These are phyloP conservation scores for Pleurotus cornucopiae DNA, from an alignment of 768 basidiomycete genomes.

Conservation along the genomic window DNA sequence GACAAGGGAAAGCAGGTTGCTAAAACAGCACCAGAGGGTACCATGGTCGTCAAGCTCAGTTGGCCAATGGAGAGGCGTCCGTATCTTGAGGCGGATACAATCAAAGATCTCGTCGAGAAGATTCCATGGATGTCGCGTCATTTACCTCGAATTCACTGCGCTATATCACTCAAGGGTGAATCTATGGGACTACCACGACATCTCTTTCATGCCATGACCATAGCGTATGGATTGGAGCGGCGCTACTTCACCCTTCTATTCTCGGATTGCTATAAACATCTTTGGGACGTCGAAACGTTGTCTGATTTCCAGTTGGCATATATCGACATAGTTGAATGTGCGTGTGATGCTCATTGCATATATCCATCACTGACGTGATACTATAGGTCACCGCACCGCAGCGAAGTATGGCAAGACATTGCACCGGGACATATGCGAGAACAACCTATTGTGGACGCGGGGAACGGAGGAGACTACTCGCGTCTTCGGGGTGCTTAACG, in stretches of 20 bases:
- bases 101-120: constrained; percentile 7
- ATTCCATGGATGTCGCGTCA: constrained; percentile 12
- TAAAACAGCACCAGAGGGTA: neutral
- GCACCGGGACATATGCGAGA: constrained; percentile 26
- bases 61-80: constrained; percentile 12
- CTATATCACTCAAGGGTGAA: neutral
- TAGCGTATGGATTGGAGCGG: constrained; percentile 3
- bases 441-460: constrained; percentile 21
- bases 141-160: constrained; percentile 11
- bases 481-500: constrained; percentile 21
- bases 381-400: constrained; percentile 20
- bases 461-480: too few relatives aligned
- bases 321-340: constrained; percentile 27
- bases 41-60: constrained; percentile 11
- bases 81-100: constrained; percentile 7
- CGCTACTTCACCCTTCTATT: constrained; percentile 16
- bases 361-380: neutral
- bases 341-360: constrained; percentile 1
- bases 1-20: too few relatives aligned
- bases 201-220: neutral
- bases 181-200: constrained; percentile 12
- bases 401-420: constrained; percentile 17
- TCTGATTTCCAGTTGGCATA: constrained; percentile 23
- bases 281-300: constrained; percentile 17
- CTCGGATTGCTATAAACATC: constrained; percentile 14